phyloP scores from a whole-genome alignment of 305 asterid species.

The Fraxinus platypoda region DNA sequence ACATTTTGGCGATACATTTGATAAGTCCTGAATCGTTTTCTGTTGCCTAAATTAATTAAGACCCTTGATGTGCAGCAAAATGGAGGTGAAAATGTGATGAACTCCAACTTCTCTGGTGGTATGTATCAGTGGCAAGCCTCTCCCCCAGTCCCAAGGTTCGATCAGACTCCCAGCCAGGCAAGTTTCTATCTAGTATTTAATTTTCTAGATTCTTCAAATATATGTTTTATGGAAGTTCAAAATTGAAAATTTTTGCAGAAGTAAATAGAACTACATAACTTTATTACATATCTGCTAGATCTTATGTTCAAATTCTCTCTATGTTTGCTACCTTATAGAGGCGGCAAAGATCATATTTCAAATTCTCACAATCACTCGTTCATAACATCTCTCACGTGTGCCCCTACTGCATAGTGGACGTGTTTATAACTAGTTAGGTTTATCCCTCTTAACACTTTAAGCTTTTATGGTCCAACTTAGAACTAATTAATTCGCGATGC shows the following conservation, averaged over 20 bases:
- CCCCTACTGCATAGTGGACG: neutral
- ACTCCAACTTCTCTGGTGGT: slow-evolving; percentile 3
- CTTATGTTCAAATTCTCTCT: neutral
- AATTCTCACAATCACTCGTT: neutral
- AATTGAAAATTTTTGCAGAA: neutral
- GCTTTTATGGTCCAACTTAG: neutral
- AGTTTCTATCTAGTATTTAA: slow-evolving; percentile 6
- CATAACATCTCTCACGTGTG: neutral
- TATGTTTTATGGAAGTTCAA: neutral
- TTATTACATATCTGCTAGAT: neutral
- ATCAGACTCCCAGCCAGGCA: slow-evolving; percentile 32
- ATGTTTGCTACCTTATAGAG: neutral
- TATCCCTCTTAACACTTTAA: neutral
- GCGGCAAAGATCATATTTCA: too few relatives aligned
- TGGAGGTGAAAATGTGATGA: slow-evolving; percentile 17
- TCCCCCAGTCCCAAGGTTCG: slow-evolving; percentile 14
- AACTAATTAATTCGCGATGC: neutral
- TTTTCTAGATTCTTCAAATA: neutral
- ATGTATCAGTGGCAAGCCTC: slow-evolving; percentile 13
- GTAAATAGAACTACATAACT: neutral
- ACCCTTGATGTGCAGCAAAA: slow-evolving; percentile 19
- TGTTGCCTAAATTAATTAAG: neutral
- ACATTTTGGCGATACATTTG: neutral
- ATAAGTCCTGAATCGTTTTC: neutral
- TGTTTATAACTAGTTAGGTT: neutral